These are phyloP conservation scores for Nakataea oryzae DNA, from an alignment of 2,329 filamentous ascomycete genomes.

Conservation along the genomic window DNA sequence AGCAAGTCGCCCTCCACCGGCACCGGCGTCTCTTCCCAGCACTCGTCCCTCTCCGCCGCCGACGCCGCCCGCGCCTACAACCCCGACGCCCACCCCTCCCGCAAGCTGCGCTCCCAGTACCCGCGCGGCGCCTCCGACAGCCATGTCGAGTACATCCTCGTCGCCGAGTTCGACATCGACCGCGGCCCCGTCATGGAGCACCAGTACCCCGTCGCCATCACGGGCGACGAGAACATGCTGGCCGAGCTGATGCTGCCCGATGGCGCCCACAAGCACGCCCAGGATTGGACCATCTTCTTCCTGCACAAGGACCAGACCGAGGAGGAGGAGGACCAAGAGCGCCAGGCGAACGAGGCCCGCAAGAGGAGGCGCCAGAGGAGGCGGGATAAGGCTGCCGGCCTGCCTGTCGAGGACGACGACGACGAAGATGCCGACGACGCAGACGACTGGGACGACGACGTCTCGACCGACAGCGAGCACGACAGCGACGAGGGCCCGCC, in stretches of 20 bases:
- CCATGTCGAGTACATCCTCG: slow-evolving; percentile 97
- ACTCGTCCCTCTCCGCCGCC: slow-evolving; percentile 45
- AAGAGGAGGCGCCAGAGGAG: slow-evolving; percentile 39
- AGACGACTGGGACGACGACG: slow-evolving; percentile 38
- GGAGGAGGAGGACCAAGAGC: slow-evolving; percentile 69
- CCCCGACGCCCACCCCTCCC: slow-evolving; percentile 37
- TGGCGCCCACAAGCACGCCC: slow-evolving; percentile 85
- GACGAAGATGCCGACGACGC: slow-evolving; percentile 38
- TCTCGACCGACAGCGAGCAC: slow-evolving; percentile 50
- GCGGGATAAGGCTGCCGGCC: slow-evolving; percentile 38
- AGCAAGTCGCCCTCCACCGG: slow-evolving; percentile 47
- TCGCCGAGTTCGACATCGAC: slow-evolving; percentile 96
- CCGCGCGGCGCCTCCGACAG: slow-evolving; percentile 67
- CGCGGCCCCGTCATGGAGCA: slow-evolving; percentile 96
- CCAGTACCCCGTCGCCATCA: slow-evolving; percentile 90
- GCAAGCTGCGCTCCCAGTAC: slow-evolving; percentile 63
- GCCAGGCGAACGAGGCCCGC: slow-evolving; percentile 43
- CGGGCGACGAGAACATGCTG: slow-evolving; percentile 94
- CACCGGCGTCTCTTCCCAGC: slow-evolving; percentile 44
- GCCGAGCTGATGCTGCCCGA: slow-evolving; percentile 98
- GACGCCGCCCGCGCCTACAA: slow-evolving; percentile 29
- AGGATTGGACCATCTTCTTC: slow-evolving; percentile 99
- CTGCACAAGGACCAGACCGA: slow-evolving; percentile 87
- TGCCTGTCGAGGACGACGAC: slow-evolving; percentile 39
- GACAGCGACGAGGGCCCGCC: slow-evolving; percentile 76